A percentile compares a stretch with the other conserved stretches of the same genome.
Conservation (phyloP, 495 filamentous ascomycete genomes). For the Xylaria palmicola region DNA sequence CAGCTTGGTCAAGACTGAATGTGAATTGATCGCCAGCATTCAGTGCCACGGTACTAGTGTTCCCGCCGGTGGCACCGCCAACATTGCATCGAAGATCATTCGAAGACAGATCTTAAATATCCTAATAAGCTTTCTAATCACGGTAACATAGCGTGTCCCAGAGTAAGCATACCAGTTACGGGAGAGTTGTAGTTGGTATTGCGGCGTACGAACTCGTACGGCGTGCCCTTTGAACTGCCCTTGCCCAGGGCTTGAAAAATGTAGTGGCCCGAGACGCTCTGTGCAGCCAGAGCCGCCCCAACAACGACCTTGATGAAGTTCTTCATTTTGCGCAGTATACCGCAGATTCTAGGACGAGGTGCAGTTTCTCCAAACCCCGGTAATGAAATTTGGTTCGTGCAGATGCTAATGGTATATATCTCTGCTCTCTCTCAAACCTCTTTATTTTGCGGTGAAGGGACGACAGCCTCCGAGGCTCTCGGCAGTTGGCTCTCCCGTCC, state of each 20-base stretch:
- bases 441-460: not conserved
- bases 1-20: conserved; percentile 49
- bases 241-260: conserved; percentile 51
- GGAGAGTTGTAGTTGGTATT: conserved; percentile 61
- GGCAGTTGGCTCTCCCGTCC: not conserved
- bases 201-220: conserved; percentile 53
- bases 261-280: conserved; percentile 42
- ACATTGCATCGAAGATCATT: conserved; percentile 60
- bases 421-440: not conserved
- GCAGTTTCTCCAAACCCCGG: not conserved
- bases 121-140: not conserved
- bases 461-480: not conserved
- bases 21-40: conserved; percentile 53
- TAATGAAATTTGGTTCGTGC: not conserved
- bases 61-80: conserved; percentile 45
- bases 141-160: not conserved
- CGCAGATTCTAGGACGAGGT: not conserved
- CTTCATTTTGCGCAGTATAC: conserved; percentile 34
- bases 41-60: conserved; percentile 46
- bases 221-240: conserved; percentile 42
- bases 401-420: conserved; percentile 8
- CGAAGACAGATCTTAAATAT: conserved; percentile 40
- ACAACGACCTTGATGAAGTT: conserved; percentile 27
- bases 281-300: conserved; percentile 36
- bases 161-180: conserved; percentile 39